A percentile compares a stretch with the other conserved stretches of the same genome.
Evolutionary conservation across 2,329 filamentous ascomycete species (phyloP).

Genomic region (Aspergillus sp.): DNA sequence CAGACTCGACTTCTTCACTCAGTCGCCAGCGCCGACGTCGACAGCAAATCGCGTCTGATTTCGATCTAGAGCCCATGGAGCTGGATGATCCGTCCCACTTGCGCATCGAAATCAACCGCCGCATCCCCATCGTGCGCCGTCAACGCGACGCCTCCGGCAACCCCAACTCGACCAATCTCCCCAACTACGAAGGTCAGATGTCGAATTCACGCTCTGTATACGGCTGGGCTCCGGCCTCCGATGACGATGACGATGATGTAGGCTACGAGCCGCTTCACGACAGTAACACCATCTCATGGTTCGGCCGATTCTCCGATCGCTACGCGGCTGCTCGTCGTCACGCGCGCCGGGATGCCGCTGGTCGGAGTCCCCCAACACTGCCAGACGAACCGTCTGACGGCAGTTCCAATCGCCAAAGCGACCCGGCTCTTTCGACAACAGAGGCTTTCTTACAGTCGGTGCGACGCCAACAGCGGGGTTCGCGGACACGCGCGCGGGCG

Average conservation of each 20-base stretch:
- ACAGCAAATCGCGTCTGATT: conserved; percentile 28
- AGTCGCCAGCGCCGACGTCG: conserved; percentile 38
- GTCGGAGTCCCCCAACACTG: conserved; percentile 21
- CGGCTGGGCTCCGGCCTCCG: conserved; percentile 60
- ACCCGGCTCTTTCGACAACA: conserved; percentile 34
- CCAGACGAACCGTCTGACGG: conserved; percentile 28
- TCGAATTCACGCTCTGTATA: conserved; percentile 59
- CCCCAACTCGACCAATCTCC: conserved; percentile 38
- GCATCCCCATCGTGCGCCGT: conserved; percentile 40
- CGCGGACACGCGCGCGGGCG: conserved; percentile 40
- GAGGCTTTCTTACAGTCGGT: conserved; percentile 46
- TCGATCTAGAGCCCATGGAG: conserved; percentile 40
- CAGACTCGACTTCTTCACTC: conserved; percentile 30
- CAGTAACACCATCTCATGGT: conserved; percentile 31
- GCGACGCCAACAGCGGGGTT: conserved; percentile 42
- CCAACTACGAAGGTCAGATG: conserved; percentile 57
- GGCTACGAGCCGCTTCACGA: conserved; percentile 34
- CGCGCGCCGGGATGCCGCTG: conserved; percentile 26
- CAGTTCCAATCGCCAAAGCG: conserved; percentile 23
- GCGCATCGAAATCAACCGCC: conserved; percentile 46
- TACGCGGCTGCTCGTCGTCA: conserved; percentile 27
- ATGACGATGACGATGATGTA: conserved; percentile 35
- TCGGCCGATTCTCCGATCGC: conserved; percentile 31
- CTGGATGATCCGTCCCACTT: conserved; percentile 34
- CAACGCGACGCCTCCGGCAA: conserved; percentile 45